Percentiles rank a stretch among this genome's conserved stretches.
Evolutionary conservation across 179 eudicot genomes (phyloP).

Genomic region (Silene noctiflora): DNA sequence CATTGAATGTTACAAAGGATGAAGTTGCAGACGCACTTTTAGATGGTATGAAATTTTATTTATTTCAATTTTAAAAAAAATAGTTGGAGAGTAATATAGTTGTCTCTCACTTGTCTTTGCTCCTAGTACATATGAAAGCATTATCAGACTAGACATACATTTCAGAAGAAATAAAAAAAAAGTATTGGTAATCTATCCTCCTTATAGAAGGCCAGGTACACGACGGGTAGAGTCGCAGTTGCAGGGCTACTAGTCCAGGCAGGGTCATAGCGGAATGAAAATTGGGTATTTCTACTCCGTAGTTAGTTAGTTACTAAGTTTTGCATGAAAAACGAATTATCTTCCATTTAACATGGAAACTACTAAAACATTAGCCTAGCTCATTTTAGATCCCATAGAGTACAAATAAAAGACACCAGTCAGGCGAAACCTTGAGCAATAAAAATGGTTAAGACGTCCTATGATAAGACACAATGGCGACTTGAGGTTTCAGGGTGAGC

Average conservation of each 20-base stretch:
- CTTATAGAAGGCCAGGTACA: background rate
- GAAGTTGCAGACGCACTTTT: conserved; percentile 87
- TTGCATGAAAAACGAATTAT: too few relatives aligned
- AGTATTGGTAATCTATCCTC: background rate
- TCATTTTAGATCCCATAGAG: background rate
- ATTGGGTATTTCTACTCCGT: background rate
- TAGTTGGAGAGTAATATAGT: background rate
- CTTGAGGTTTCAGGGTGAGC: background rate
- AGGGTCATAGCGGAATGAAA: conserved; percentile 3
- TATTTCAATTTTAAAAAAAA: background rate
- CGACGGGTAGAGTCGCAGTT: background rate
- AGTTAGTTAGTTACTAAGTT: background rate
- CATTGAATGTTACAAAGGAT: conserved; percentile 83
- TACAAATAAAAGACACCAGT: background rate
- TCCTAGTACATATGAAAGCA: background rate
- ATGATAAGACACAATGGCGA: background rate
- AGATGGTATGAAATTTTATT: conserved; percentile 53
- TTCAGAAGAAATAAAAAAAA: background rate
- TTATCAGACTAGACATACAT: background rate
- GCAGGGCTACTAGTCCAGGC: background rate
- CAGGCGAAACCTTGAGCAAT: background rate
- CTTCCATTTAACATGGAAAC: background rate
- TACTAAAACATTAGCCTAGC: background rate
- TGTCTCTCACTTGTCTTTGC: background rate
- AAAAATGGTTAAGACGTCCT: background rate